phyloP scores from a whole-genome alignment of 108 stramenopile species.

The Seminavis robusta region DNA sequence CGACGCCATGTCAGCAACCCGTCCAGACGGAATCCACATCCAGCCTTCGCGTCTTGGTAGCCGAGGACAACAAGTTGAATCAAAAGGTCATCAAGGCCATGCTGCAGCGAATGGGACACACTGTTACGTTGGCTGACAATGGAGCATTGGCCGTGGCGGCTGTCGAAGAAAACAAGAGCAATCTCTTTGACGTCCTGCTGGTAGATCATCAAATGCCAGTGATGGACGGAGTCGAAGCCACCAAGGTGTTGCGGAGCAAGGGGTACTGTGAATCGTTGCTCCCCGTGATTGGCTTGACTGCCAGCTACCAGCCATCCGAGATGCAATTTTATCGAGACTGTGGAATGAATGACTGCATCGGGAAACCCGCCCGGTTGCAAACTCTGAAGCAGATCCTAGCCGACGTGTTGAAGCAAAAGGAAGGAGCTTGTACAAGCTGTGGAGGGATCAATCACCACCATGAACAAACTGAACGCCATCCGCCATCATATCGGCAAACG shows the following conservation, averaged over 20 bases:
- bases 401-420: no score
- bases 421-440: no score
- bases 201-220: constrained; percentile 76
- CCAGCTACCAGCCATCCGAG: constrained; percentile 16
- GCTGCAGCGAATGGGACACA: constrained; percentile 37
- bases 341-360: constrained; percentile 34
- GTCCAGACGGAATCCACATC: no score
- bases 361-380: constrained; percentile 25
- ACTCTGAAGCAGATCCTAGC: no score
- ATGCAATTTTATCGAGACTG: constrained; percentile 3
- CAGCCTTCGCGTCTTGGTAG: constrained; percentile 33
- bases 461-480: no score
- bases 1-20: background rate
- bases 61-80: constrained; percentile 56
- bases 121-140: constrained; percentile 21
- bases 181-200: constrained; percentile 49
- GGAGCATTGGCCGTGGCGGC: constrained; percentile 29
- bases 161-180: background rate
- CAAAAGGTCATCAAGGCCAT: constrained; percentile 33
- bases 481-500: no score
- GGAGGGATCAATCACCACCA: no score
- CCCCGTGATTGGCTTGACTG: constrained; percentile 46
- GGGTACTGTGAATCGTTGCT: background rate
- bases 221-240: constrained; percentile 61
- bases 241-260: constrained; percentile 17